Evolutionary conservation across 208 protist genomes (phyloP), one percentile per base, ranked within the genome.

Genomic region (Trypanosoma boissoni): DNA sequence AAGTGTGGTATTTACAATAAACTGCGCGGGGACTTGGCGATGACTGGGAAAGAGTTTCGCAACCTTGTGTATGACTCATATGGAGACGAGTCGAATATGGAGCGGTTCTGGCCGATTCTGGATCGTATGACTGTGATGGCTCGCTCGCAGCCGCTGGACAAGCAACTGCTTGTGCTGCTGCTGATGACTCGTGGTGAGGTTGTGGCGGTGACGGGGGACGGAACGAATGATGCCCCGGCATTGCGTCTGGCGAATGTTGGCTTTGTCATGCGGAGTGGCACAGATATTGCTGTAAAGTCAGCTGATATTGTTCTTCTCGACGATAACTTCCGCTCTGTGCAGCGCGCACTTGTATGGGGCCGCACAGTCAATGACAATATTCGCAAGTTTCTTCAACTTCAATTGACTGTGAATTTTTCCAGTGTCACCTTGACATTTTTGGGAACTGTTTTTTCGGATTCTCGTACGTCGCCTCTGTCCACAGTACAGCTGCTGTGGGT

Each of bases 401-500:
- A 99, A 80, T 73, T 99, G 9, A 99, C 98, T 32, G 95, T 99
- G 57, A 99, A 99, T 81, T 68, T 98, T 57, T 91, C 91, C 14
- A 97, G 95, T 18, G 74, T 99, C 10, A 59, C 92, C 14, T 56
- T 99, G 36, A 92, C 92, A 18, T 92, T 98, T 72, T 73, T 99
- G 37, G 97, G 96, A 3, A 79, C 84, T 42, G 34, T 97, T 21
- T 65, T 88, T 12, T 65, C 85, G n/a, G 55, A 62, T n/a, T 69
- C 71, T 32, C 58, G 57, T 9, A 82, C 73, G 1, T 86, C 80
- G 14, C 94, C 94, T 28, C 74, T 98, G 21, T 95, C 83, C 50
- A 93, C 95, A 45, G 80, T 99, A 59, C 97, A 99, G 86, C 85
- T 99, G 21, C 80, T 99, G 52, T 99, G 98, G 98, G 94, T 99